Conservation (phyloP, 2,329 filamentous ascomycete genomes). For the Fusarium goolgardi region DNA sequence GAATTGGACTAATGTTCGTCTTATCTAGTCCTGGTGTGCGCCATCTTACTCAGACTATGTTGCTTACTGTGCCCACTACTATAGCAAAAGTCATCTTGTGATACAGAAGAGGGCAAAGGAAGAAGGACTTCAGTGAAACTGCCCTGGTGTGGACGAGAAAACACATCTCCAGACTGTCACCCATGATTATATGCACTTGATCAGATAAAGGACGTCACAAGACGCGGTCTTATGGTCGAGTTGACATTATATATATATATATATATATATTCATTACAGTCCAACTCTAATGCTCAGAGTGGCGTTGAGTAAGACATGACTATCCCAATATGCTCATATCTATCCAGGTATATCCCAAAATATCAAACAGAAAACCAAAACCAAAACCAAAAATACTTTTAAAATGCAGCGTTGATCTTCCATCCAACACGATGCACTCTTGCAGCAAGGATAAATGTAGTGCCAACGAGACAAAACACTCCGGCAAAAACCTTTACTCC, state of each 20-base stretch:
- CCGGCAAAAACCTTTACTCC: conserved; percentile 54
- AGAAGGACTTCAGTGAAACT: neutral
- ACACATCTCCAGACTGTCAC: neutral
- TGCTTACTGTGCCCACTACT: neutral
- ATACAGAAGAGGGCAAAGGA: neutral
- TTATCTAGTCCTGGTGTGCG: neutral
- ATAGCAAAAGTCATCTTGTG: neutral
- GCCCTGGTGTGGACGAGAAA: neutral
- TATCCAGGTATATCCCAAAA: neutral
- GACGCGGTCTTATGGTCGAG: too few species aligned
- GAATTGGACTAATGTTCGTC: neutral
- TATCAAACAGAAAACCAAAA: neutral
- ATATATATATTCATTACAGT: neutral
- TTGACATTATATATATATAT: neutral
- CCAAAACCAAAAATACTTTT: neutral
- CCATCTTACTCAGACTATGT: neutral
- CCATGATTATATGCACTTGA: neutral
- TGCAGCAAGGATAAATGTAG: conserved; percentile 9
- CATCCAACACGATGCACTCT: conserved; percentile 35
- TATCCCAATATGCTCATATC: neutral
- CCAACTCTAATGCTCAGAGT: neutral
- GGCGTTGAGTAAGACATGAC: neutral
- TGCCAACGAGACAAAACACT: conserved; percentile 36
- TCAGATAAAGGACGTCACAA: neutral
- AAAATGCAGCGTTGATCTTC: conserved; percentile 26